These are phyloP conservation scores for Diaporthe velutina DNA, from an alignment of 2,329 filamentous ascomycete species.

Conservation along the genomic window DNA sequence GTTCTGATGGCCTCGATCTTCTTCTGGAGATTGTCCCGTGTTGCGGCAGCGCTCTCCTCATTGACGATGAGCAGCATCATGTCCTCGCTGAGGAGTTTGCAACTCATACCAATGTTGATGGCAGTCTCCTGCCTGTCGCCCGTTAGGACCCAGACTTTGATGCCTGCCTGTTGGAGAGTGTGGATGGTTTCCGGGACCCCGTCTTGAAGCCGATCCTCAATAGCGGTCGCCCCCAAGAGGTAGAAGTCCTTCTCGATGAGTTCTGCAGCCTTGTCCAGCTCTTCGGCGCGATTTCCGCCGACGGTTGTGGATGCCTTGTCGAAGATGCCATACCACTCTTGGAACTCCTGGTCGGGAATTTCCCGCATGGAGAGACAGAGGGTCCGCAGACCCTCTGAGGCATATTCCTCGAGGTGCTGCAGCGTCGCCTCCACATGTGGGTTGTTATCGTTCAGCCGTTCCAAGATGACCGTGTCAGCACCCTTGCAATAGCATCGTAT, in stretches of 20 bases:
- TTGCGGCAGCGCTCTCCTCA: conserved; percentile 83
- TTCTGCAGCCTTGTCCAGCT: conserved; percentile 97
- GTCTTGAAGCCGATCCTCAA: conserved; percentile 96
- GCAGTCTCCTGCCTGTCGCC: conserved; percentile 98
- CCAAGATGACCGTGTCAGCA: conserved; percentile 96
- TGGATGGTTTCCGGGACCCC: conserved; percentile 98
- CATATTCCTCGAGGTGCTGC: conserved; percentile 97
- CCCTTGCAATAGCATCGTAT: conserved; percentile 96
- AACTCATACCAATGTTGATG: conserved; percentile 99
- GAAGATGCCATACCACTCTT: conserved; percentile 88
- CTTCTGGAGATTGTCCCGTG: conserved; percentile 90
- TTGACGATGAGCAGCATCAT: conserved; percentile 99
- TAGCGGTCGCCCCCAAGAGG: conserved; percentile 93
- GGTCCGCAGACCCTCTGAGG: conserved; percentile 93
- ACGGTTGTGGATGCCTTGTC: conserved; percentile 92
- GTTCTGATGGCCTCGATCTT: conserved; percentile 92
- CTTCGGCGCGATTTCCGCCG: conserved; percentile 90
- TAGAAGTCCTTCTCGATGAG: conserved; percentile 94
- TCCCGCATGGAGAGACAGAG: conserved; percentile 96
- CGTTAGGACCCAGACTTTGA: conserved; percentile 98
- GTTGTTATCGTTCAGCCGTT: conserved; percentile 86
- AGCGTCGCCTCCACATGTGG: conserved; percentile 90
- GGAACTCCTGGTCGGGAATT: conserved; percentile 88
- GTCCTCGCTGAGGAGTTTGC: conserved; percentile 97
- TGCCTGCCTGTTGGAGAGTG: conserved; percentile 94